Percentiles rank a stretch among this genome's conserved stretches.
These are phyloP conservation scores for Lizonia empirigonia DNA, from an alignment of 2,329 filamentous ascomycete genomes.

Conservation along the genomic window DNA sequence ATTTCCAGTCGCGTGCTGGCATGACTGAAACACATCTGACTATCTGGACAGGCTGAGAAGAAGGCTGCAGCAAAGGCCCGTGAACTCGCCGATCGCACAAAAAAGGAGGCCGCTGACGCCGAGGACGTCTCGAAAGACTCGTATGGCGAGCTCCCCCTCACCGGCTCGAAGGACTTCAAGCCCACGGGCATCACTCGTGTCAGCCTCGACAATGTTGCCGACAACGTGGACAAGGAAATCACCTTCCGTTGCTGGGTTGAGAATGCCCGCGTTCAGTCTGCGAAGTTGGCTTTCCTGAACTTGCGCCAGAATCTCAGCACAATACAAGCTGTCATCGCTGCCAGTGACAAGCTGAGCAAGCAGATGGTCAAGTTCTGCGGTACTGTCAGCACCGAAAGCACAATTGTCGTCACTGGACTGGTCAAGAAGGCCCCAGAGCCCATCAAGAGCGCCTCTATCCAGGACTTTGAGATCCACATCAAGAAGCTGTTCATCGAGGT, in stretches of 20 bases:
- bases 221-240: constrained; percentile 57
- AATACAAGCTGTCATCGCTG: constrained; percentile 79
- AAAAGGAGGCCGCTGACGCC: constrained; percentile 69
- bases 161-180: constrained; percentile 58
- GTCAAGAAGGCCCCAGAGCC: constrained; percentile 84
- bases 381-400: constrained; percentile 77
- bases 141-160: constrained; percentile 73
- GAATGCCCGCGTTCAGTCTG: constrained; percentile 84
- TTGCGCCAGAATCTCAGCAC: constrained; percentile 76
- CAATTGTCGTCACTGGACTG: constrained; percentile 77
- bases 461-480: constrained; percentile 84
- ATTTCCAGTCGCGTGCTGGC: constrained; percentile 3
- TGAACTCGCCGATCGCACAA: constrained; percentile 58
- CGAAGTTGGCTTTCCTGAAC: constrained; percentile 90
- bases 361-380: constrained; percentile 96
- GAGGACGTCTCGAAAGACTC: constrained; percentile 72
- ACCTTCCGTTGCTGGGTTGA: constrained; percentile 81
- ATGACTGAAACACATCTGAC: constrained; percentile 1
- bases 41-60: constrained; percentile 44
- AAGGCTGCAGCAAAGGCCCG: constrained; percentile 48
- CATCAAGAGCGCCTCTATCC: constrained; percentile 84
- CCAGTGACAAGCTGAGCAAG: constrained; percentile 67
- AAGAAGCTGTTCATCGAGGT: constrained; percentile 81
- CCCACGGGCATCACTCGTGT: constrained; percentile 62
- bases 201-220: constrained; percentile 57